Base-by-base conservation (phyloP, 352 stramenopile genomes). In the Pythium myriotylum region DNA sequence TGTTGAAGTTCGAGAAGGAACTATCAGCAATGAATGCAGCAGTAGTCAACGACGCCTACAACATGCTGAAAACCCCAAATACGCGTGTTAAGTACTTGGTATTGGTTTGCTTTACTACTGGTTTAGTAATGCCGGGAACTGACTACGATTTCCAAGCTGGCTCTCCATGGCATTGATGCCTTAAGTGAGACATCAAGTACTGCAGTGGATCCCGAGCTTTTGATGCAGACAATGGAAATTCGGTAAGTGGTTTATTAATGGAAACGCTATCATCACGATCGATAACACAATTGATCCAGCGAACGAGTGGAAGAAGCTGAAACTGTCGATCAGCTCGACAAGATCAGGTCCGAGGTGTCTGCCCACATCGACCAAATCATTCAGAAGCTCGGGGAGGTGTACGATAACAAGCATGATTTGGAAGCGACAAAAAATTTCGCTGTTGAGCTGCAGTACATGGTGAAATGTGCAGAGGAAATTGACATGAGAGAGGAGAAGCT, bases 211-310 rank as follows among this genome's bases (percentile, higher is more conserved):
- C 79, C 84, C 22, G 65, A 85, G 40, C 61, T 93, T 7, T 59
- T 95, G 20, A 92, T 93, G 82, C 72, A 89, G 45, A 95, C 84
- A 23, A 95, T 95, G 86, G 86, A 93, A 69, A 86, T 91, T 47
- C 77, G 86, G 86, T 92, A 65, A 13, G 46, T 47, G 2, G 2
- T 29, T 9, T 26, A 10, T 33, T 4, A 8, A 29, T 4, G 29
- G n/a, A n/a, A n/a, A n/a, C 10, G 29, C 29, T 35, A 10, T 35
- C 5, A 35, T 35, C 5, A 35, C 5, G 29, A 35, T 10, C 29
- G 10, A 35, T 35, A 35, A 35, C 29, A 10, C 29, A 35, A 10
- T 35, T 10, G 10, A 10, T 35, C 10, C 37, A 95, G 86, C 51
- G 86, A 95, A 59, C 77, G 77, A 2, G 90, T 95, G 8, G 81